These are phyloP conservation scores for Tranzscheliella williamsii DNA, from an alignment of 1,284 basidiomycete genomes.

Conservation along the genomic window DNA sequence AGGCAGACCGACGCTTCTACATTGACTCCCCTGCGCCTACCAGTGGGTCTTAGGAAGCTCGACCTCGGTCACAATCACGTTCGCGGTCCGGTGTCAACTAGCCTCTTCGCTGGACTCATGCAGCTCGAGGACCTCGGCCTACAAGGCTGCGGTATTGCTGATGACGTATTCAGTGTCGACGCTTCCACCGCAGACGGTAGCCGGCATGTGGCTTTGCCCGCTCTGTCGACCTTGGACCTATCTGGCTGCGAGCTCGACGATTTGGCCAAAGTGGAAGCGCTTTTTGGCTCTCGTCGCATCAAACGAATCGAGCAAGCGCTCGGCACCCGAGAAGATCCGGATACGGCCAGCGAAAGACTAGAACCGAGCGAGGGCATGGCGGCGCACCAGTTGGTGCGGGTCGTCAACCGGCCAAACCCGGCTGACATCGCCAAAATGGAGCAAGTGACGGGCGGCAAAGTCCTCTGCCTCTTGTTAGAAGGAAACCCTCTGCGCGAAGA, in stretches of 20 bases:
- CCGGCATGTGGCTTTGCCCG: slow-evolving; percentile 1
- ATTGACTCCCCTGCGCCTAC: slow-evolving; percentile 14
- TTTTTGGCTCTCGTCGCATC: slow-evolving; percentile 41
- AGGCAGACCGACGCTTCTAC: slow-evolving; percentile 1
- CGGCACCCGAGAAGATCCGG: slow-evolving; percentile 5
- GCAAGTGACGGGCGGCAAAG: slow-evolving; percentile 4
- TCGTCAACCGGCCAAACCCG: slow-evolving; percentile 19
- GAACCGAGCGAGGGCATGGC: slow-evolving; percentile 9
- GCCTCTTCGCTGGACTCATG: slow-evolving; percentile 9
- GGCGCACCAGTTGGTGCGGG: slow-evolving; percentile 39
- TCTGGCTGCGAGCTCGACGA: slow-evolving; percentile 49
- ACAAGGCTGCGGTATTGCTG: slow-evolving; percentile 46
- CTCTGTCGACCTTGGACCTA: slow-evolving; percentile 39
- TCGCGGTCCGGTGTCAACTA: slow-evolving; percentile 40
- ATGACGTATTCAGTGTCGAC: slow-evolving; percentile 41
- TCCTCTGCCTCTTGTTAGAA: slow-evolving; percentile 41
- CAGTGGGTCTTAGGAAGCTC: slow-evolving; percentile 32
- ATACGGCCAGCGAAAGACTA: not conserved
- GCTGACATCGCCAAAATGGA: slow-evolving; percentile 19
- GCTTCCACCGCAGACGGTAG: not conserved
- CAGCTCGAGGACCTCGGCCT: slow-evolving; percentile 42
- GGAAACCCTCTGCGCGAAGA: slow-evolving; percentile 48
- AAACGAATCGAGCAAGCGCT: slow-evolving; percentile 23
- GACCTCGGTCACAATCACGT: slow-evolving; percentile 47
- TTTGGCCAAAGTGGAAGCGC: slow-evolving; percentile 31